These are phyloP conservation scores for Emericellopsis terricola DNA, from an alignment of 495 filamentous ascomycete genomes.

Conservation along the genomic window DNA sequence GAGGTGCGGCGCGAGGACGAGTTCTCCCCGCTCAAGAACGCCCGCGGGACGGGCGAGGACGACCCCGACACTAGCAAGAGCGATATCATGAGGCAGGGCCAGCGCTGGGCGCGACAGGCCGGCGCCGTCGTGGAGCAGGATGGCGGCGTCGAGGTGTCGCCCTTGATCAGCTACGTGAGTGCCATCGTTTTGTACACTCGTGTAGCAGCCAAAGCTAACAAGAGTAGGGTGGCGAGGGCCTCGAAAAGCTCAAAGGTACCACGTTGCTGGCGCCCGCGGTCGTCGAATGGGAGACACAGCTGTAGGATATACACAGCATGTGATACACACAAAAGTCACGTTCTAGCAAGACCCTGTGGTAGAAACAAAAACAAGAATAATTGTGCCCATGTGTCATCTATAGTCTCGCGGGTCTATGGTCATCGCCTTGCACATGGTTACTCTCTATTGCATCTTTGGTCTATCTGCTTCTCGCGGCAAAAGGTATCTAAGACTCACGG, in stretches of 20 bases:
- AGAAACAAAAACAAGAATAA: too few species aligned
- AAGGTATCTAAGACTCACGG: not conserved
- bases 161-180: slow-evolving; percentile 90
- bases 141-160: slow-evolving; percentile 79
- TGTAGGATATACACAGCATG: too few species aligned
- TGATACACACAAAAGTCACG: too few species aligned
- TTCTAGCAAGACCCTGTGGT: too few species aligned
- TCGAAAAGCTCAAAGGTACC: slow-evolving; percentile 56
- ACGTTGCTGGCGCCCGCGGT: slow-evolving; percentile 61
- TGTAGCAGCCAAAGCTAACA: not conserved
- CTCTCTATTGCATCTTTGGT: slow-evolving; percentile 4
- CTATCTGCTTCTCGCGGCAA: not conserved
- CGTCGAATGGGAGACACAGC: slow-evolving; percentile 63
- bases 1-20: slow-evolving; percentile 96
- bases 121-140: slow-evolving; percentile 50
- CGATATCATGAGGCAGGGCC: slow-evolving; percentile 81
- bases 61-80: slow-evolving; percentile 79
- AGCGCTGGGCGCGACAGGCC: slow-evolving; percentile 61
- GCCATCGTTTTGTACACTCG: slow-evolving; percentile 3
- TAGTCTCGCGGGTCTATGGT: not conserved
- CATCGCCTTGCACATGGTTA: too few species aligned
- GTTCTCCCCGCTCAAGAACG: slow-evolving; percentile 98
- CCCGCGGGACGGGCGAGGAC: slow-evolving; percentile 74
- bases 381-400: too few species aligned
- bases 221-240: slow-evolving; percentile 68